Conservation (phyloP, 2,329 filamentous ascomycete genomes). For the Dryadomyces sulphureus region DNA sequence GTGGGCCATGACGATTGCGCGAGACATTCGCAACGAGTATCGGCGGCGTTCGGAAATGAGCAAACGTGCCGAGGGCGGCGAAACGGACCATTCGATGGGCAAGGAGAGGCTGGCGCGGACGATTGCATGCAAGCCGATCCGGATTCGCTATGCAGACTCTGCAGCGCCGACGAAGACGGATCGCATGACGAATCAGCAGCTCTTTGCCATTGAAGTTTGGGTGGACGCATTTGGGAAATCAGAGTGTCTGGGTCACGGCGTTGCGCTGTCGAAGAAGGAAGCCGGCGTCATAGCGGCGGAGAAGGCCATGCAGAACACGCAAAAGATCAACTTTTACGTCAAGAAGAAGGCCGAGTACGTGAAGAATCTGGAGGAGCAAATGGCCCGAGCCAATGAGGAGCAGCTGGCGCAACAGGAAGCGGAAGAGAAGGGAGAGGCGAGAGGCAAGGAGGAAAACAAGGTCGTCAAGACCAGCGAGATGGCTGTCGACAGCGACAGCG, state of each 20-base stretch:
- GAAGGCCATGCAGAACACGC: conserved; percentile 50
- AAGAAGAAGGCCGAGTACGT: conserved; percentile 31
- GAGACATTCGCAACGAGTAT: conserved; percentile 34
- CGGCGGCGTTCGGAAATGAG: conserved; percentile 9
- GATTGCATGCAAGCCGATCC: conserved; percentile 42
- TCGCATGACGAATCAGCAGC: conserved; percentile 34
- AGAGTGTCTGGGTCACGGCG: conserved; percentile 46
- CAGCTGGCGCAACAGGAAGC: neutral
- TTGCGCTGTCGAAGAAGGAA: conserved; percentile 51
- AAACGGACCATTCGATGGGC: neutral
- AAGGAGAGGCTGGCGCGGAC: conserved; percentile 4
- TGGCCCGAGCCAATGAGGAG: neutral
- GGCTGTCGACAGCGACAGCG: neutral
- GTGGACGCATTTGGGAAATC: conserved; percentile 55
- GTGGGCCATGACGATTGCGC: conserved; percentile 52
- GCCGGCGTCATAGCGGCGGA: conserved; percentile 53
- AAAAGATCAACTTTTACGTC: conserved; percentile 36
- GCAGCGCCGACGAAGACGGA: conserved; percentile 37
- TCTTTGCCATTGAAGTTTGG: conserved; percentile 50
- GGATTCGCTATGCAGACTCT: conserved; percentile 46
- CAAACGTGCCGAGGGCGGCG: neutral
- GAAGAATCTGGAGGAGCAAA: conserved; percentile 16
- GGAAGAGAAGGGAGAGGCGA: neutral
- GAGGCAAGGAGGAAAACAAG: neutral
- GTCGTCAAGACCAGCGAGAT: neutral